Evolutionary conservation across 768 basidiomycete species (phyloP), one percentile per base, ranked within the genome.

Genomic region (Lactarius tabidus): DNA sequence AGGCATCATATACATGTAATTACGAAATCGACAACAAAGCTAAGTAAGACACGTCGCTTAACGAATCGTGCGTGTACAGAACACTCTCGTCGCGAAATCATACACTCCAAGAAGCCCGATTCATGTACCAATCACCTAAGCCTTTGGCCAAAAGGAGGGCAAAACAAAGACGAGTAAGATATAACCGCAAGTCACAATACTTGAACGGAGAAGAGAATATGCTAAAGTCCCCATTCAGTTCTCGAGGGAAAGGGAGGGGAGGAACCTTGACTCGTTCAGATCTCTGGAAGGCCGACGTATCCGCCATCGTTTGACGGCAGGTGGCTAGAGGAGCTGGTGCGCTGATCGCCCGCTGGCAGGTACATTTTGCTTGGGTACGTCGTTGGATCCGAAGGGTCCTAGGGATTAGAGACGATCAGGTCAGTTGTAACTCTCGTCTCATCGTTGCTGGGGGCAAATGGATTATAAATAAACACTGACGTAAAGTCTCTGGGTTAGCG

Each of bases 351-450:
- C 43, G 12, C 36, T 38, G 57, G 33, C 20, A 66, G 52, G 9
- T 62, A 62, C 43, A 9, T 20, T 23, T 20, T 29, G 5, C 45
- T 52, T 1, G 70, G 70, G 43, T 57, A 70, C 3, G 70, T 70
- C 29, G 57, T 52, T 12, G 70, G 70, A 55, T 71, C 69, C 2
- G 65, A 62, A 45, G 70, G 70, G 54, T 70, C 62, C 68, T 70
- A 31, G n/a, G 28, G 28, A 20, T 6, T 29, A 36, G 35, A n/a
- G 1, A 43, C 17, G 41, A n/a, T 8, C 41, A 45, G 53, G 35
- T 52, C 57, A 63, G 35, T 29, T 12, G 15, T 15, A n/a, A 17
- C 23, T 20, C 41, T 52, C 20, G 33, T 28, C 9, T 43, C 18
- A 43, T 9, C 10, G 8, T 23, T 23, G 59, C 28, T 36, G 26